A percentile compares a stretch with the other conserved stretches of the same genome.
These are phyloP conservation scores for Peniophora sp. DNA, from an alignment of 1,284 basidiomycete genomes.

Conservation along the genomic window DNA sequence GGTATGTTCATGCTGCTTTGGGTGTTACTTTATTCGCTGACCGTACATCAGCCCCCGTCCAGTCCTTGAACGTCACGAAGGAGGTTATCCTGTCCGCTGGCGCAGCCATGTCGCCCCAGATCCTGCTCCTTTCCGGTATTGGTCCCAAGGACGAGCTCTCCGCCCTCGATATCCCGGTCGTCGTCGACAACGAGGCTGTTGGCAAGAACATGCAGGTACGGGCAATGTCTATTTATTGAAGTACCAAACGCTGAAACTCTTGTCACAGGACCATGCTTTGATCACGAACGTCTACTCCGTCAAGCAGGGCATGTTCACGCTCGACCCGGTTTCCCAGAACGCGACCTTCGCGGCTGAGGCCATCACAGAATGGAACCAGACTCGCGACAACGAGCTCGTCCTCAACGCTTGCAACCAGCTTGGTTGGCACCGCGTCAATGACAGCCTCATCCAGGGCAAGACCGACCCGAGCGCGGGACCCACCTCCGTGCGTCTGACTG, in stretches of 20 bases:
- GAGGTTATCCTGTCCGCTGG: conserved; percentile 30
- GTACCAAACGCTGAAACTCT: too few relatives aligned
- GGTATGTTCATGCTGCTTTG: conserved; percentile 10
- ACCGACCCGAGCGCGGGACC: conserved; percentile 15
- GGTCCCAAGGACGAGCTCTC: conserved; percentile 23
- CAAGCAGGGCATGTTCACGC: conserved; percentile 12
- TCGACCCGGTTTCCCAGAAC: conserved; percentile 11
- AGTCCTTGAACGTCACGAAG: conserved; percentile 15
- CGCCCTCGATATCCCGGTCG: conserved; percentile 20
- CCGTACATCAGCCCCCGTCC: conserved; percentile 11
- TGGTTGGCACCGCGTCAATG: conserved; percentile 14
- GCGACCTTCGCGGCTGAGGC: conserved; percentile 6
- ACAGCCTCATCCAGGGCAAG: conserved; percentile 5
- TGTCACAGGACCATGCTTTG: conserved; percentile 25
- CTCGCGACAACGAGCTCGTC: conserved; percentile 9
- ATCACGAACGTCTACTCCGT: conserved; percentile 11
- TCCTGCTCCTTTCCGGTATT: conserved; percentile 38
- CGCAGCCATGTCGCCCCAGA: conserved; percentile 29
- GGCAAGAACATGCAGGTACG: conserved; percentile 35
- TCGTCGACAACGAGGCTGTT: conserved; percentile 25
- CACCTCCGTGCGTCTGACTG: conserved; percentile 2
- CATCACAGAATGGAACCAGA: conserved; percentile 10
- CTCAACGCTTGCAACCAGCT: conserved; percentile 10
- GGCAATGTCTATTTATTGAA: too few relatives aligned
- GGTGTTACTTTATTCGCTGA: neutral